These are phyloP conservation scores for Fusarium sp. DNA, from an alignment of 2,329 filamentous ascomycete genomes.

Conservation along the genomic window DNA sequence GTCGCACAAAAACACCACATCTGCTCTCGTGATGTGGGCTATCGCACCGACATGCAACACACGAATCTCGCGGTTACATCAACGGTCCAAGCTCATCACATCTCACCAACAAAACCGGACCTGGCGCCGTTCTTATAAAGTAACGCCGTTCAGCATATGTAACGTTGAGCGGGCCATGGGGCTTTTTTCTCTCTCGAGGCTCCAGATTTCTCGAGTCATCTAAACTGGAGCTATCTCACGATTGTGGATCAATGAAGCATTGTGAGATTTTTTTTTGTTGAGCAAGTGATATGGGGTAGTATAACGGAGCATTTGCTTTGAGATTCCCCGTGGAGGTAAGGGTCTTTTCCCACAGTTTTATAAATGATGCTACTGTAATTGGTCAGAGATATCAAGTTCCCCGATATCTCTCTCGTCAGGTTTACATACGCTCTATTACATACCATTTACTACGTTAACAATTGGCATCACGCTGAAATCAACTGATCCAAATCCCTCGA, in stretches of 20 bases:
- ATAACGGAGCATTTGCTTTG: background rate
- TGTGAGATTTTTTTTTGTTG: conserved; percentile 8
- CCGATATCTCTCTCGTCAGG: background rate
- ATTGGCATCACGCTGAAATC: no score
- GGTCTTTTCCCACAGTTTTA: conserved; percentile 9
- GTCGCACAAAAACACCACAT: background rate
- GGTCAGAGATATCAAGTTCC: background rate
- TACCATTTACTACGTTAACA: background rate
- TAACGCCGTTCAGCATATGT: background rate
- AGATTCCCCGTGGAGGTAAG: conserved; percentile 14
- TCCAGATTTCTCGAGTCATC: background rate
- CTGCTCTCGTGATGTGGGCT: background rate
- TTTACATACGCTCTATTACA: background rate
- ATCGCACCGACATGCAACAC: background rate
- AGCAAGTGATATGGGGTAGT: background rate
- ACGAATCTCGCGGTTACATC: background rate
- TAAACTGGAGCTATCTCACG: background rate
- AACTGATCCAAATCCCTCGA: background rate
- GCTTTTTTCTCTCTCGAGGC: background rate
- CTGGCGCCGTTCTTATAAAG: background rate
- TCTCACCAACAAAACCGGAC: background rate
- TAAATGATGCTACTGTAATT: background rate
- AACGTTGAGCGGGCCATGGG: background rate
- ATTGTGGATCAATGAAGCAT: background rate
- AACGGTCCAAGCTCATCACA: background rate